Evolutionary conservation across 331 rosid species (phyloP), one percentile per base, ranked within the genome.

Genomic region (Malus hybrid): DNA sequence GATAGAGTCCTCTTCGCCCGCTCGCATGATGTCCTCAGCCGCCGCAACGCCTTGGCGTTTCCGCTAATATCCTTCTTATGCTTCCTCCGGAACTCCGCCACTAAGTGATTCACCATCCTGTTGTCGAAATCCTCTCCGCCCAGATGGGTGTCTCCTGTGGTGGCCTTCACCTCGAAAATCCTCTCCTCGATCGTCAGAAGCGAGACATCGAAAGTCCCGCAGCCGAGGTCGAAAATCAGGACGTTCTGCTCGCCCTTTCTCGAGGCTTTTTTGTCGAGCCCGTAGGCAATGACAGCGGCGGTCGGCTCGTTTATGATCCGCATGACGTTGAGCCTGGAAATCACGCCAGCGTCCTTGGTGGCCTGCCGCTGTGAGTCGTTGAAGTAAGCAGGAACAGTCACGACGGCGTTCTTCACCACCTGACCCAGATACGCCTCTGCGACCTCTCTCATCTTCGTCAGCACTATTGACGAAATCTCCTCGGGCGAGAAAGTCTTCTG

Each of bases 131-230:
- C 90, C 33, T 89, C 93, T 1, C 93, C 93, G 2, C 93, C 91
- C 0, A 89, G 88, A 74, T 89, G 91, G 0, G 93, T 87, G 29
- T 89, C 93, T 2, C 91, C 91, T 0, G 90, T 85, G 0, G 91
- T 89, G 14, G 93, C 91, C 48, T 89, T 89, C 7, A 89, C 93
- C 57, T 89, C 93, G 27, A 89, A 89, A 2, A 87, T 89, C 36
- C 93, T 87, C 22, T 89, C 91, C 60, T 87, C 93, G 1, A 87
- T 87, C 0, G 91, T 85, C 39, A 89, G 62, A 5, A 89, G 3
- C 0, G 93, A 89, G 44, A 87, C 91, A 39, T 39, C 46, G 4
- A 39, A 39, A 39, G 46, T 39, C 46, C 46, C 4, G 0, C 46
- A 1, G 12, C 4, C 46, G 1, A 39, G 46, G 46, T 39, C 12